Evolutionary conservation across 2,329 filamentous ascomycete genomes (phyloP).

Genomic region (Talaromyces piceae): DNA sequence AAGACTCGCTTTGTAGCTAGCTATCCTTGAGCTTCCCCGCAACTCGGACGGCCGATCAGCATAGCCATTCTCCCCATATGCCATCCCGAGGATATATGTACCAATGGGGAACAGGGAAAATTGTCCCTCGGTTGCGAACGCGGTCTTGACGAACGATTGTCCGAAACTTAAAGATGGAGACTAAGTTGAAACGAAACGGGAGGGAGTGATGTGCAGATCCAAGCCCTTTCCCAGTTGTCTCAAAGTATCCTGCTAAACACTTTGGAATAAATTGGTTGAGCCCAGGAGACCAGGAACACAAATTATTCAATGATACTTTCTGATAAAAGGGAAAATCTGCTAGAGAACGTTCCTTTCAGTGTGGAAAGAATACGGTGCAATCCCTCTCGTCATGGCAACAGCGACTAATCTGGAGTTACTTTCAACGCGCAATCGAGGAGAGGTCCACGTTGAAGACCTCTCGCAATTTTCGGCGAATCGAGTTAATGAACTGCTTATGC

Average conservation of each 20-base stretch:
- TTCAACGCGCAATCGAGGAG: slow-evolving; percentile 31
- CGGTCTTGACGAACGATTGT: neutral
- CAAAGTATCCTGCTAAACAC: too few relatives aligned
- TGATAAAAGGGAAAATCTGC: too few relatives aligned
- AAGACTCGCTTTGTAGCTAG: neutral
- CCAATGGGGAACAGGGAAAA: too few relatives aligned
- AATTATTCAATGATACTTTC: too few relatives aligned
- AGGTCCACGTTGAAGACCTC: slow-evolving; percentile 37
- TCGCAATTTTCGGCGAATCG: slow-evolving; percentile 54
- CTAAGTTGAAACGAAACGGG: too few relatives aligned
- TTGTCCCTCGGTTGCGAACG: neutral
- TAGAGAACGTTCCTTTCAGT: too few relatives aligned
- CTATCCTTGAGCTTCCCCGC: neutral
- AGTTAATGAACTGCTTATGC: slow-evolving; percentile 62
- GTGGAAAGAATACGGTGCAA: neutral
- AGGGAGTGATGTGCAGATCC: too few relatives aligned
- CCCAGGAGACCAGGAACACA: too few relatives aligned
- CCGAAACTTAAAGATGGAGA: too few relatives aligned
- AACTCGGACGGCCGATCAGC: neutral
- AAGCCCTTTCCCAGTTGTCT: too few relatives aligned
- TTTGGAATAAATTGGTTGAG: too few relatives aligned
- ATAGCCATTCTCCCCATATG: neutral
- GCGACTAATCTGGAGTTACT: slow-evolving; percentile 40
- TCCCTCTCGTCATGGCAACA: slow-evolving; percentile 37
- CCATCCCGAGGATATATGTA: neutral